Percentiles rank a stretch among this genome's conserved stretches.
These are phyloP conservation scores for Urochloa ruziziensis DNA, from an alignment of 176 grass and related monocot species.

Conservation along the genomic window DNA sequence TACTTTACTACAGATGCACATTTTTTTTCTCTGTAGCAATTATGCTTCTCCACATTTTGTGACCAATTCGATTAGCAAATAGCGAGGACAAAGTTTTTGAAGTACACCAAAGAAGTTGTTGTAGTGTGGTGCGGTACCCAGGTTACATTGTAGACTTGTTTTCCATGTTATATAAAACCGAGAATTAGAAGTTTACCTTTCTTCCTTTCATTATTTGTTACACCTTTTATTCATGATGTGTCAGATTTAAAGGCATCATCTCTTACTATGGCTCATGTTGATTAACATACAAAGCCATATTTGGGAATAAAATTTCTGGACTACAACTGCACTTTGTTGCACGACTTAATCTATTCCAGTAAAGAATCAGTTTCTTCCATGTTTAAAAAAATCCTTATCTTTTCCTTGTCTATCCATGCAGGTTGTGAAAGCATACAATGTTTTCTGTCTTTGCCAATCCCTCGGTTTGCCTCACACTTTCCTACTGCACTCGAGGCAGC, in stretches of 20 bases:
- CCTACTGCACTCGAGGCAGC: conserved; percentile 91
- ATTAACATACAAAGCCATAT: neutral
- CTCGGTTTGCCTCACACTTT: conserved; percentile 78
- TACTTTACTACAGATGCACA: neutral
- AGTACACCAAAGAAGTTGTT: neutral
- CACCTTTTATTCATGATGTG: conserved; percentile 3
- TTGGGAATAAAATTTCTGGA: neutral
- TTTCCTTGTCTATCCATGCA: conserved; percentile 34
- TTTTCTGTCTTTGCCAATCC: conserved; percentile 79
- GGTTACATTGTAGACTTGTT: conserved; percentile 9
- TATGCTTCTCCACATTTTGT: conserved; percentile 1
- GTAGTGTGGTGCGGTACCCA: neutral
- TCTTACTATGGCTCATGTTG: neutral
- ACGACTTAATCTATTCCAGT: neutral
- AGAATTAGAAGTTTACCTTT: neutral
- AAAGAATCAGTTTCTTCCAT: conserved; percentile 17
- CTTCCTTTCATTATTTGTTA: conserved; percentile 1
- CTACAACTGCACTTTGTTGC: conserved; percentile 17
- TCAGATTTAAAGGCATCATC: neutral
- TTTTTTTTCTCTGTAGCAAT: neutral
- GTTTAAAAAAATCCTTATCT: conserved; percentile 26
- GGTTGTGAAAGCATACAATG: conserved; percentile 74
- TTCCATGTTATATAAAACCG: neutral
- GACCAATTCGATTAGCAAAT: neutral
- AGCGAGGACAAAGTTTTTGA: neutral